These are phyloP conservation scores for Ganoderma sinense DNA, from an alignment of 1,284 basidiomycete species.

Conservation along the genomic window DNA sequence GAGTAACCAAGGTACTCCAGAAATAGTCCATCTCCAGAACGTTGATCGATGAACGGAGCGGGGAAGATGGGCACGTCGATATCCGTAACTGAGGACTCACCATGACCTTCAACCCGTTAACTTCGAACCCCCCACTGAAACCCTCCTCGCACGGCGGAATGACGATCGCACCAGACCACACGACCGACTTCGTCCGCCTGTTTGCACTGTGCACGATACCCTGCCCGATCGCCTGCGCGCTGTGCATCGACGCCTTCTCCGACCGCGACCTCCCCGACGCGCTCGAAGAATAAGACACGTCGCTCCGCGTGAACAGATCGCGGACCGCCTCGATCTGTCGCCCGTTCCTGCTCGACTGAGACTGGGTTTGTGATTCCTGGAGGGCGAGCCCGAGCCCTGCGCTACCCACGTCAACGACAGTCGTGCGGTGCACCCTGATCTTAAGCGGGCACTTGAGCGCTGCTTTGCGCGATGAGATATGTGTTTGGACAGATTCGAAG, in stretches of 20 bases:
- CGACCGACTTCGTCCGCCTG: slow-evolving; percentile 29
- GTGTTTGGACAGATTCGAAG: slow-evolving; percentile 25
- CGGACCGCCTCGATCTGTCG: not conserved
- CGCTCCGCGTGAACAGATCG: slow-evolving; percentile 11
- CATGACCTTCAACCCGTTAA: slow-evolving; percentile 36
- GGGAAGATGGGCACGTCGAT: not conserved
- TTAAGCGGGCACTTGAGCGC: slow-evolving; percentile 30
- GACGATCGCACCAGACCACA: slow-evolving; percentile 40
- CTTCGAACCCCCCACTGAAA: slow-evolving; percentile 36
- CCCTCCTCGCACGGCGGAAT: slow-evolving; percentile 25
- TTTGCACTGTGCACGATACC: slow-evolving; percentile 36
- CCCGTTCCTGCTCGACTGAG: not conserved
- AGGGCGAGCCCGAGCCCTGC: slow-evolving; percentile 18
- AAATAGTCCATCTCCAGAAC: not conserved
- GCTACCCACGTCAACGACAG: slow-evolving; percentile 31
- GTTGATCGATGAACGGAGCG: not conserved
- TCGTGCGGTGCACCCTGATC: slow-evolving; percentile 33
- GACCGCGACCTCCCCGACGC: not conserved
- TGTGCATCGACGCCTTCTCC: slow-evolving; percentile 28
- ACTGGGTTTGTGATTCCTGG: not conserved
- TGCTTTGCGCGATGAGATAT: slow-evolving; percentile 12
- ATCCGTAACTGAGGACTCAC: slow-evolving; percentile 28
- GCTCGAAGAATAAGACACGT: slow-evolving; percentile 1
- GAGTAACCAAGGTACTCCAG: too few relatives aligned
- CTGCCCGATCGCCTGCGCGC: slow-evolving; percentile 31